Conservation (phyloP, 1,284 basidiomycete species). For the Ustilago tritici region DNA sequence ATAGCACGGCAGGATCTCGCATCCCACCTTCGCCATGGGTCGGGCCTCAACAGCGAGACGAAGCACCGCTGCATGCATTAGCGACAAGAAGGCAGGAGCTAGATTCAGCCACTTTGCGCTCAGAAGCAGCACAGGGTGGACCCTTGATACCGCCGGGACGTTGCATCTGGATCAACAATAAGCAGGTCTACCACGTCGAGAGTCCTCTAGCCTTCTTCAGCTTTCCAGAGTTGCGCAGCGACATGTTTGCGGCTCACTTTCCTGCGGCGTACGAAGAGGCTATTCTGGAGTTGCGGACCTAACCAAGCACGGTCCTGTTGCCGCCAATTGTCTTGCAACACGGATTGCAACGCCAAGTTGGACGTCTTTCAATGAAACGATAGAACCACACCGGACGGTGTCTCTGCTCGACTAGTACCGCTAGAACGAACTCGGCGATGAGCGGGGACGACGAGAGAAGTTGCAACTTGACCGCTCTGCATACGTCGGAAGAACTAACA, state of each 20-base stretch:
- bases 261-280: slow-evolving; percentile 67
- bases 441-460: not conserved
- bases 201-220: slow-evolving; percentile 65
- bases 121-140: slow-evolving; percentile 60
- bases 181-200: slow-evolving; percentile 56
- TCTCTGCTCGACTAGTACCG: not conserved
- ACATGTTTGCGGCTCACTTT: slow-evolving; percentile 66
- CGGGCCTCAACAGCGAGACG: slow-evolving; percentile 45
- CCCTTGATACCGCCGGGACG: slow-evolving; percentile 63
- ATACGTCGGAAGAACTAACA: not conserved
- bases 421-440: not conserved
- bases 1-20: slow-evolving; percentile 17
- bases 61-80: slow-evolving; percentile 60
- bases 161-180: slow-evolving; percentile 58
- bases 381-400: not conserved
- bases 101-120: slow-evolving; percentile 60
- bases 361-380: not conserved
- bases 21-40: slow-evolving; percentile 65
- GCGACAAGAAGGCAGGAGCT: slow-evolving; percentile 58
- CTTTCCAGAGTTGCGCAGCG: slow-evolving; percentile 57
- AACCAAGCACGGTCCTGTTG: not conserved
- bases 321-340: not conserved
- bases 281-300: slow-evolving; percentile 43
- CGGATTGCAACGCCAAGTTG: no score
- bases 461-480: not conserved